Evolutionary conservation across 2,329 filamentous ascomycete species (phyloP), one percentile per base, ranked within the genome.

Genomic region (Colletotrichum caudatum): DNA sequence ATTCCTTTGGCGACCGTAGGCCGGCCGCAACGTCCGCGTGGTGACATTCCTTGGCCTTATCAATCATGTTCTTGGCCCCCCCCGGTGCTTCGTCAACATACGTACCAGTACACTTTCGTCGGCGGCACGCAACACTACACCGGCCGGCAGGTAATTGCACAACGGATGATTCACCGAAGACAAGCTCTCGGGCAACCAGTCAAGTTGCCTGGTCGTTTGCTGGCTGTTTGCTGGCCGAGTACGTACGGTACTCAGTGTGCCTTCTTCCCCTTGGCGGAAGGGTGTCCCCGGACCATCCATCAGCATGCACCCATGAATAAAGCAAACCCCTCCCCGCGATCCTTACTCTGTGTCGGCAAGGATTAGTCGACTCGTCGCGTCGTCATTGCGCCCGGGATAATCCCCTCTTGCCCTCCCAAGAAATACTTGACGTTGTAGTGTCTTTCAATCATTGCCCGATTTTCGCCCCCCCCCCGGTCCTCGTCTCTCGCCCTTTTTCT

Each of bases 301-400:
- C 29, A 29, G 29, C 61, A 64, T 46, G 29, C 61, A 64, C 37
- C 26, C 53, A 70, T 71, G 51, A 71, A 59, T 61, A 59, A 63
- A 59, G 57, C 59, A 58, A 67, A 71, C 50, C 58, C 65, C 59
- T 59, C 68, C 58, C 58, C 63, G 59, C 59, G 69, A 64, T 69
- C 65, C 69, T 69, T 58, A 64, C 53, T 33, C 59, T 50, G 29
- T 50, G 53, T 56, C 44, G 65, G 64, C 69, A 71, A 66, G 69
- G 69, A 71, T 71, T 65, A 69, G 59, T 56, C 65, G 35, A 50
- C 59, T 64, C 46, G 39, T 69, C 53, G 16, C 65, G 60, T 50
- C 65, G 69, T 71, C 69, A 71, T 64, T 71, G 65, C 65, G 65
- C 37, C 69, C 54, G 50, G 69, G 69, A 71, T 69, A 64, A 58